Conservation (phyloP, 345 rosid genomes). For the Euphorbia peplus region DNA sequence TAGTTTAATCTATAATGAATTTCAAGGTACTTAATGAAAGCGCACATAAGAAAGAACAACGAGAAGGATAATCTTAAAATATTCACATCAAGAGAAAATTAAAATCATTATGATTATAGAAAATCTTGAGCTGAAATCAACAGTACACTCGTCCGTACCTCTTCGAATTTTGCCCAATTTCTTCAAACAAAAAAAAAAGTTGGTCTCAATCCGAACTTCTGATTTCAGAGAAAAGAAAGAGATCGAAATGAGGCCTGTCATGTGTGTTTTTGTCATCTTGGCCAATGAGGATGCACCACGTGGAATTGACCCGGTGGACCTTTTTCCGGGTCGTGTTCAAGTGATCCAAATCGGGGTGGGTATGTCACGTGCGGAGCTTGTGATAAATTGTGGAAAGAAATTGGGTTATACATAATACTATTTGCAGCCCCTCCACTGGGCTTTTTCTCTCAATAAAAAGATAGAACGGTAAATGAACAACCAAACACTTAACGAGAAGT, state of each 20-base stretch:
- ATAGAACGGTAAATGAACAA: no score
- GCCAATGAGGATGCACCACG: slow-evolving; percentile 3
- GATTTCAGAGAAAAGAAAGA: no score
- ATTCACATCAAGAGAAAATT: neutral
- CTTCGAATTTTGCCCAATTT: neutral
- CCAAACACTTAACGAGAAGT: no score
- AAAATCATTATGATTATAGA: neutral
- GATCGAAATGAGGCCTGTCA: neutral
- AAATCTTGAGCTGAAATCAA: no score
- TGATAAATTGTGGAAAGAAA: neutral
- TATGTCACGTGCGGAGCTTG: neutral
- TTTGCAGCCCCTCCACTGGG: no score
- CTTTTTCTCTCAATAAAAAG: no score
- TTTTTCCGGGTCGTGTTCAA: neutral
- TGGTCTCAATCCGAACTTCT: neutral
- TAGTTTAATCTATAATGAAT: neutral
- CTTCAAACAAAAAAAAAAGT: neutral
- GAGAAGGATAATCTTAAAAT: neutral
- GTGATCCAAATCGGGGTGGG: neutral
- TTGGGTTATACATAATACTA: no score
- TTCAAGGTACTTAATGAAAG: neutral
- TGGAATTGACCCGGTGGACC: neutral
- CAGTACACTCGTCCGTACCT: slow-evolving; percentile 1
- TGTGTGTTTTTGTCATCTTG: neutral
- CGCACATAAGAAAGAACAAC: neutral